phyloP scores from a whole-genome alignment of 1,284 basidiomycete genomes.

The Pascua guehoae region DNA sequence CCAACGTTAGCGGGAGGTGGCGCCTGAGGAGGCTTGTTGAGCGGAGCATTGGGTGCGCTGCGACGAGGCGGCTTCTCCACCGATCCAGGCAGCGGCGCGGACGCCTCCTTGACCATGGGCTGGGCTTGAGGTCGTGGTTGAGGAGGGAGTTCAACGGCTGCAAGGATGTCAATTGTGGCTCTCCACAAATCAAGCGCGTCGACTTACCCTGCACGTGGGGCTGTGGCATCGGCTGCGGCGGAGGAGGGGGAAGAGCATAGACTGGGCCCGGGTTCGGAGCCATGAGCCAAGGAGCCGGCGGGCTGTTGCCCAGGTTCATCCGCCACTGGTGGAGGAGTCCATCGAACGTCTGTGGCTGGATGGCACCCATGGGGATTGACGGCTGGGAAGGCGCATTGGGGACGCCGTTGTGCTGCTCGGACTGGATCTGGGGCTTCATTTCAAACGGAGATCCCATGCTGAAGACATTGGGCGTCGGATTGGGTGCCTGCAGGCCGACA shows the following conservation, averaged over 20 bases:
- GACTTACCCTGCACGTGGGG: slow-evolving; percentile 1
- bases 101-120: neutral
- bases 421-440: neutral
- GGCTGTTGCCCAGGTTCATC: slow-evolving; percentile 10
- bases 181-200: neutral
- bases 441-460: neutral
- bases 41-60: slow-evolving; percentile 20
- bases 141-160: neutral
- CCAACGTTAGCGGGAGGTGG: slow-evolving; percentile 28
- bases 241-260: neutral
- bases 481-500: neutral
- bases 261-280: too few relatives aligned
- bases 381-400: neutral
- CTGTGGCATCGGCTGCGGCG: neutral
- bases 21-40: slow-evolving; percentile 11
- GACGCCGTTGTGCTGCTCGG: neutral
- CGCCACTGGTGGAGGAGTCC: slow-evolving; percentile 23
- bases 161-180: too few relatives aligned
- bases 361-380: slow-evolving; percentile 4
- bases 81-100: neutral
- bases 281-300: slow-evolving; percentile 2
- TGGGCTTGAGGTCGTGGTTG: neutral
- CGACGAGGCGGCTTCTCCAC: slow-evolving; percentile 13
- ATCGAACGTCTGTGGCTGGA: slow-evolving; percentile 15
- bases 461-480: neutral